phyloP scores from a whole-genome alignment of 208 protist genomes.

The Wallacemonas sp. region DNA sequence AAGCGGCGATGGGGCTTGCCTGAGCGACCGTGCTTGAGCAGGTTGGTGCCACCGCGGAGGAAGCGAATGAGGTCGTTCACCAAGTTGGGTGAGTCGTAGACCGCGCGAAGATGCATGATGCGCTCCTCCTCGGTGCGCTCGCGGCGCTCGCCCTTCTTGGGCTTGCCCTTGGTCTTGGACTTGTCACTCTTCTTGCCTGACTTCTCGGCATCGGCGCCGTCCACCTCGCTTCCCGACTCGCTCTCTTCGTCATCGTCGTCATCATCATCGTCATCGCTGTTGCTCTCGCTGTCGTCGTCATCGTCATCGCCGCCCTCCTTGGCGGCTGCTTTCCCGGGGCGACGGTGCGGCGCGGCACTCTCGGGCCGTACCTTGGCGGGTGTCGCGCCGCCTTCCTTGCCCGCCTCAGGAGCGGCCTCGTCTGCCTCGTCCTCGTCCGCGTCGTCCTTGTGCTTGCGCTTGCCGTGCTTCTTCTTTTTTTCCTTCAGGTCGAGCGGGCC shows the following conservation, averaged over 20 bases:
- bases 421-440: conserved; percentile 12
- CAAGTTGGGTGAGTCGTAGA: conserved; percentile 88
- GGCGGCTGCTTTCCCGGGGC: no score
- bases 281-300: not conserved
- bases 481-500: conserved; percentile 6
- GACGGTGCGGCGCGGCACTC: no score
- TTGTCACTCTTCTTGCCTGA: conserved; percentile 10
- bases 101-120: conserved; percentile 69
- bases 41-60: conserved; percentile 73
- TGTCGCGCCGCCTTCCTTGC: not conserved
- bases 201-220: not conserved
- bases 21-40: conserved; percentile 91
- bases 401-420: not conserved
- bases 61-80: conserved; percentile 86
- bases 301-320: not conserved
- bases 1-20: conserved; percentile 89
- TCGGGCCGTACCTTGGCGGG: no score
- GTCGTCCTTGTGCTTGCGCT: conserved; percentile 7
- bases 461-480: not conserved
- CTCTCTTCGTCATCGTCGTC: not conserved
- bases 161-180: not conserved
- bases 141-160: conserved; percentile 4
- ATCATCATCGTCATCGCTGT: not conserved
- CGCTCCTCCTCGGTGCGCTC: conserved; percentile 40
- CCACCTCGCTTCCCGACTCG: not conserved